Evolutionary conservation across 176 grass and related monocot species (phyloP), one percentile per base, ranked within the genome.

Genomic region (Themeda triandra): DNA sequence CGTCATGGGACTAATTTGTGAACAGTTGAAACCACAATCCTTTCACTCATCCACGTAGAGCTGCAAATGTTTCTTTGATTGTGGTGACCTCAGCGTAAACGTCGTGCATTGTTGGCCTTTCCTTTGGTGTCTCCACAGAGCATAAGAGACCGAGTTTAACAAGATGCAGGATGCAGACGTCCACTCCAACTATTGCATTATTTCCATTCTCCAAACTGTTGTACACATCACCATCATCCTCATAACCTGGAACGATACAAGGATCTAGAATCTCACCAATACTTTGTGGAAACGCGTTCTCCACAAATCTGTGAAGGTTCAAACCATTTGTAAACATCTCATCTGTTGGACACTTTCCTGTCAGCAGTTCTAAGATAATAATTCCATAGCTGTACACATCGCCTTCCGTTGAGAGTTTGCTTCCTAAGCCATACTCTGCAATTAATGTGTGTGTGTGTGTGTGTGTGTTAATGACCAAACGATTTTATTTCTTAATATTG

Each of bases 331-430:
- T 80, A 67, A 93, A 90, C 67, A 86, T 80, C 19, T 83, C 54
- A 66, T 93, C 73, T 3, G 88, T 79, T 49, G 91, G 91, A 28
- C 51, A 31, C 73, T 77, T 90, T 10, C 68, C 87, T 29, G 84
- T 92, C 51, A 93, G 71, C 77, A 90, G 46, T 83, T 93, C 88
- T 25, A 93, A 41, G 51, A 88, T 36, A 18, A 93, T 67, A 36
- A 93, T 68, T 58, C 91, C 91, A 23, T 85, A 93, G 78, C 82
- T 88, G n/a, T 93, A 93, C 25, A 93, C 74, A 25, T 93, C 91
- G 4, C 78, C 85, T 53, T 82, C 63, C 3, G n/a, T 70, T 5
- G 91, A 88, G 14, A 86, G 73, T 64, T 90, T 71, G 37, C 69
- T 75, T 40, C 88, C 88, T 10, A 87, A 62, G 30, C 81, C 80